phyloP scores from a whole-genome alignment of 2,329 filamentous ascomycete species.

The Trichoderma sp. region DNA sequence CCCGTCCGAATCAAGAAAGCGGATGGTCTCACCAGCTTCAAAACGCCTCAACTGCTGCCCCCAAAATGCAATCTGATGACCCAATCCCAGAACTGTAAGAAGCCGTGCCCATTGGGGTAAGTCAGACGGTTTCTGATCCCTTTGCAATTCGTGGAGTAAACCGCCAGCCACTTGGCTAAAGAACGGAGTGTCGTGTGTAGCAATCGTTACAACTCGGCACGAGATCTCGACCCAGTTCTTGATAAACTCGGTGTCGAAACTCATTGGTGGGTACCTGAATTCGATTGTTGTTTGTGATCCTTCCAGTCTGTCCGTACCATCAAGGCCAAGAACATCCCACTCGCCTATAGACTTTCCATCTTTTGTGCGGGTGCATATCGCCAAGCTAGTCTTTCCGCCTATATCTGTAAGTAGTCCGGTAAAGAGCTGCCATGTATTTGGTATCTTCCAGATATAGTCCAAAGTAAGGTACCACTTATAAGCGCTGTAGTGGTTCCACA shows the following conservation, averaged over 20 bases:
- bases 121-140: not conserved
- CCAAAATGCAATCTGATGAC: constrained; percentile 27
- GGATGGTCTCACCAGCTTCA: constrained; percentile 14
- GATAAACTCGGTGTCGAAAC: constrained; percentile 28
- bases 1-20: constrained; percentile 23
- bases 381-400: not conserved
- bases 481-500: not conserved
- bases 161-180: constrained; percentile 14
- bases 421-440: not conserved
- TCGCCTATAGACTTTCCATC: not conserved
- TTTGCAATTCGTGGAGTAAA: not conserved
- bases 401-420: not conserved
- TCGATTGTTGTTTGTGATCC: constrained; percentile 27
- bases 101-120: constrained; percentile 17
- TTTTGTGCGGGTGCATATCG: not conserved
- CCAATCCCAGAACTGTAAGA: constrained; percentile 15
- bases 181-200: not conserved
- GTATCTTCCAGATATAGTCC: not conserved
- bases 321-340: not conserved
- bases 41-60: constrained; percentile 25
- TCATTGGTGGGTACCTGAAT: constrained; percentile 32
- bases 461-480: not conserved
- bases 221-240: constrained; percentile 29
- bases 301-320: not conserved
- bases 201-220: constrained; percentile 24